A percentile compares a stretch with the other conserved stretches of the same genome.
Conservation (phyloP, 2,329 filamentous ascomycete genomes). For the Phyllosticta citriasiana region DNA sequence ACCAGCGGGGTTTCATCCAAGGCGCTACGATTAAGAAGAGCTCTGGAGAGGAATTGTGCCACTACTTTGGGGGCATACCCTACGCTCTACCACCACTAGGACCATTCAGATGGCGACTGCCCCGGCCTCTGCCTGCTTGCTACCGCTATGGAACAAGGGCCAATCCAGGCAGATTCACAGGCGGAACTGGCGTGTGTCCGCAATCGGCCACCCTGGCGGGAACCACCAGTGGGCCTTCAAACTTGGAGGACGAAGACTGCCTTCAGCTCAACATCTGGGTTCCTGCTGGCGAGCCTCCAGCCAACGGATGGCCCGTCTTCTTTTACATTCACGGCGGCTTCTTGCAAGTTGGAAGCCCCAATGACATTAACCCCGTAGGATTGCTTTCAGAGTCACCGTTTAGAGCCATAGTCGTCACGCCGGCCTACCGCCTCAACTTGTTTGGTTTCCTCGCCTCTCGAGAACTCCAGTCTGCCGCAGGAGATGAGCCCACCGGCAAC, state of each 20-base stretch:
- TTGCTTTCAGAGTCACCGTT: conserved; percentile 41
- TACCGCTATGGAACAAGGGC: conserved; percentile 43
- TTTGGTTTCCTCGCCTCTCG: conserved; percentile 46
- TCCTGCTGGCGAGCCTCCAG: conserved; percentile 36
- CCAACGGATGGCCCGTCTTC: conserved; percentile 45
- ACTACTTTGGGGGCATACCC: conserved; percentile 47
- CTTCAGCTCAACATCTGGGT: conserved; percentile 48
- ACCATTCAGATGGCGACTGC: conserved; percentile 39
- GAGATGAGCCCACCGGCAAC: conserved; percentile 35
- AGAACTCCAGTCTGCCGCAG: conserved; percentile 33
- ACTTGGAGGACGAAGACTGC: conserved; percentile 42
- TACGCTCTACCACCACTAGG: conserved; percentile 44
- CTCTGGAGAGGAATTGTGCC: conserved; percentile 28
- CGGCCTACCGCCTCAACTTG: conserved; percentile 47
- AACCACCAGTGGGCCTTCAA: not conserved
- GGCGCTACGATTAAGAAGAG: conserved; percentile 35
- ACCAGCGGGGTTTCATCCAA: conserved; percentile 39
- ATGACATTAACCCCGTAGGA: conserved; percentile 34
- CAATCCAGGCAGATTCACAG: conserved; percentile 37
- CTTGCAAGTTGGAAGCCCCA: conserved; percentile 46
- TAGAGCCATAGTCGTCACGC: conserved; percentile 43
- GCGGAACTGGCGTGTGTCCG: conserved; percentile 37
- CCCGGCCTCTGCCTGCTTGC: conserved; percentile 36
- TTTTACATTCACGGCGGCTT: conserved; percentile 51
- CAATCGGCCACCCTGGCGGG: conserved; percentile 28